Conservation (phyloP, 768 basidiomycete genomes). For the Tricholoma sp. region DNA sequence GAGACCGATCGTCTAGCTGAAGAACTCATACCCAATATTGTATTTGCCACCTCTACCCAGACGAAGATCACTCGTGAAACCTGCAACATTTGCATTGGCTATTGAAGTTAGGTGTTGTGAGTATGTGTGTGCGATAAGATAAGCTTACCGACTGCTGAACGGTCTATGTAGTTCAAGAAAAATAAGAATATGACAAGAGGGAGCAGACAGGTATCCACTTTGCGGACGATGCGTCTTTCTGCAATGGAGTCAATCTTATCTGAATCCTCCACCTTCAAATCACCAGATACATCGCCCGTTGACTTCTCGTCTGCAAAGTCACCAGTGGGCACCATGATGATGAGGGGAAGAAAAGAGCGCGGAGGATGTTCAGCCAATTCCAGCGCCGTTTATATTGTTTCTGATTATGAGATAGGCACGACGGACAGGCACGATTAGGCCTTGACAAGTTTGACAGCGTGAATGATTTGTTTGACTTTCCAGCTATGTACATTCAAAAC, state of each 20-base stretch:
- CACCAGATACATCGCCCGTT: background rate
- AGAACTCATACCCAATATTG: background rate
- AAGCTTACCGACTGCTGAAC: background rate
- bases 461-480: no score
- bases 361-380: background rate
- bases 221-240: background rate
- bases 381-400: no score
- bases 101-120: background rate
- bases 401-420: no score
- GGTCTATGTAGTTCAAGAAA: background rate
- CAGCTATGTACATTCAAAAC: no score
- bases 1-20: background rate
- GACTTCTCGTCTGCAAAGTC: background rate
- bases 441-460: no score
- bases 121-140: background rate
- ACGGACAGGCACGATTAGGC: no score
- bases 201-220: background rate
- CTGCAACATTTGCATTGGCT: background rate
- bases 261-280: background rate
- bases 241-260: background rate
- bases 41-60: background rate
- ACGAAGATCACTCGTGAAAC: background rate
- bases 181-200: background rate
- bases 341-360: background rate
- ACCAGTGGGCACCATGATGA: background rate